Evolutionary conservation across 345 rosid species (phyloP).

Genomic region (Populus simonii): DNA sequence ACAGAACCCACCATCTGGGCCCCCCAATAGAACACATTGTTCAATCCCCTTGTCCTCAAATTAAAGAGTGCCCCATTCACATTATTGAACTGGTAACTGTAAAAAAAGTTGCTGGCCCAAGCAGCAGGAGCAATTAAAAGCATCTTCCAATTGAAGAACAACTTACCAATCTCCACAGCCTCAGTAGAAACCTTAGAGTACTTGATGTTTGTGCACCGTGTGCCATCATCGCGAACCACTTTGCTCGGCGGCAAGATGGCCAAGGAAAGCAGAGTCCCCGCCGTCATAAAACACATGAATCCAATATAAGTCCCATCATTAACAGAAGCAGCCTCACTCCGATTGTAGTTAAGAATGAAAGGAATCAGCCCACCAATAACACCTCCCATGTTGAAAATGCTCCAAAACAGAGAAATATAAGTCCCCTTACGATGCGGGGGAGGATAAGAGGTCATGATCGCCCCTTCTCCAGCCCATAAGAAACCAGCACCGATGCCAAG

Average conservation of each 20-base stretch:
- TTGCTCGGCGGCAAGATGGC: conserved; percentile 45
- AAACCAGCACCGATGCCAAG: conserved; percentile 91
- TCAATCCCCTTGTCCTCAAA: conserved; percentile 77
- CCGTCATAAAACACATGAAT: conserved; percentile 80
- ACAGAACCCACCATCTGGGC: conserved; percentile 84
- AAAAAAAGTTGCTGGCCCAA: conserved; percentile 91
- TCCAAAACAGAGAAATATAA: conserved; percentile 70
- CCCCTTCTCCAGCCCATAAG: conserved; percentile 90
- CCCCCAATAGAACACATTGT: conserved; percentile 91
- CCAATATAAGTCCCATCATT: conserved; percentile 55
- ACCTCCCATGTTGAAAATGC: conserved; percentile 64
- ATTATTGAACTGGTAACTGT: conserved; percentile 77
- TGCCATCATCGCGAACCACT: conserved; percentile 52
- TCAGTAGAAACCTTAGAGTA: conserved; percentile 45
- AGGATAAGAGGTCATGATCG: conserved; percentile 94
- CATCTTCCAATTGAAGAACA: conserved; percentile 67
- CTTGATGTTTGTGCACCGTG: conserved; percentile 39
- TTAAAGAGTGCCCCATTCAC: conserved; percentile 64
- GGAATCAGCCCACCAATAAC: conserved; percentile 69
- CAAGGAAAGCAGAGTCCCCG: conserved; percentile 46
- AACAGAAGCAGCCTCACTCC: conserved; percentile 36
- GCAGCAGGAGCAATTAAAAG: conserved; percentile 71
- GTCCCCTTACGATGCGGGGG: conserved; percentile 74
- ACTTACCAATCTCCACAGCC: conserved; percentile 41
- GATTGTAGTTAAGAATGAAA: conserved; percentile 44